Evolutionary conservation across 768 basidiomycete genomes (phyloP).

Genomic region (Boletus rubroflammeus): DNA sequence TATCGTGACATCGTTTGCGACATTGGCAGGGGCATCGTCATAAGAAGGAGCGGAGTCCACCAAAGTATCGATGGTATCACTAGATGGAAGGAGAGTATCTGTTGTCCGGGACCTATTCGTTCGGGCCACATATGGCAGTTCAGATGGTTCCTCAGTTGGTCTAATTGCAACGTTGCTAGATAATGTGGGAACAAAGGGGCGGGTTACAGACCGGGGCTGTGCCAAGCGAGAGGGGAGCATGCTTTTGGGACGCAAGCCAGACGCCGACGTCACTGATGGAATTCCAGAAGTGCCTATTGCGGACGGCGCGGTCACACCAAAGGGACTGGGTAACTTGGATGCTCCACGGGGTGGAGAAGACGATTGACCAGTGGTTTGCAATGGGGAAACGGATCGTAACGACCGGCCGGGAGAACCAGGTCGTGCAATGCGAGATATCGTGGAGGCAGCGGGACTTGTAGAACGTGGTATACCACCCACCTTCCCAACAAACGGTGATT

Average conservation of each 20-base stretch:
- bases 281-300: constrained; percentile 20
- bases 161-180: constrained; percentile 24
- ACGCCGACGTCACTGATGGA: constrained; percentile 34
- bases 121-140: constrained; percentile 27
- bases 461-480: constrained; percentile 45
- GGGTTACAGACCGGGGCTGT: constrained; percentile 48
- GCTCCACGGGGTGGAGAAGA: constrained; percentile 45
- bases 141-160: constrained; percentile 28
- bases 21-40: constrained; percentile 15
- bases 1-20: constrained; percentile 63
- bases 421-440: constrained; percentile 40
- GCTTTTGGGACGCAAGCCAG: constrained; percentile 56
- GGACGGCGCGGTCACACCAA: constrained; percentile 9
- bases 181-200: constrained; percentile 28
- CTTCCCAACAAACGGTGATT: constrained; percentile 43
- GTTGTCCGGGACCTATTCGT: constrained; percentile 14
- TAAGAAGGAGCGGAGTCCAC: constrained; percentile 32
- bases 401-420: constrained; percentile 40
- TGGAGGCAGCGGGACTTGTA: constrained; percentile 42
- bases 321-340: constrained; percentile 41
- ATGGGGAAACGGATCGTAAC: constrained; percentile 36
- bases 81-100: constrained; percentile 19
- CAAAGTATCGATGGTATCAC: constrained; percentile 30
- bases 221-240: constrained; percentile 74
- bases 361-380: constrained; percentile 40